A percentile compares a stretch with the other conserved stretches of the same genome.
Evolutionary conservation across 1,284 basidiomycete genomes (phyloP).

Genomic region (Tranzscheliella williamsii): DNA sequence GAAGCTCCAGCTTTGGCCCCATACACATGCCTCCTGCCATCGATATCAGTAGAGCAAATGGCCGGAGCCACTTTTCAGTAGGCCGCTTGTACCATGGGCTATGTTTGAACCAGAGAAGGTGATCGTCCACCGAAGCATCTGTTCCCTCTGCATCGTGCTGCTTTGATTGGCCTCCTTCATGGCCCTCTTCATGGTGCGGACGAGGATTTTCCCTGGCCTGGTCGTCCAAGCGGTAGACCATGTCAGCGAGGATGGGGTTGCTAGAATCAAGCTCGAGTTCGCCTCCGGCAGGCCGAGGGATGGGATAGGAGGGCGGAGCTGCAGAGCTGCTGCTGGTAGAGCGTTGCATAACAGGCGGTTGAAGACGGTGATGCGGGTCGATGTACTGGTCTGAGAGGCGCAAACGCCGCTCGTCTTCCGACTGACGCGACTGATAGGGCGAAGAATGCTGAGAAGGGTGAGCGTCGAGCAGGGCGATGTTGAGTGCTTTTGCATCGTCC

Average conservation of each 20-base stretch:
- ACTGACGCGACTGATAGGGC: slow-evolving; percentile 13
- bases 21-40: slow-evolving; percentile 50
- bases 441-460: slow-evolving; percentile 9
- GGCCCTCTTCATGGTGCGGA: slow-evolving; percentile 1
- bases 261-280: slow-evolving; percentile 41
- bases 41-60: slow-evolving; percentile 46
- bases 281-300: slow-evolving; percentile 16
- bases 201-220: slow-evolving; percentile 14
- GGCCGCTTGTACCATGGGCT: slow-evolving; percentile 51
- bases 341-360: slow-evolving; percentile 18
- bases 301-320: slow-evolving; percentile 13
- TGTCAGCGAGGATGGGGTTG: slow-evolving; percentile 36
- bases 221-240: slow-evolving; percentile 43
- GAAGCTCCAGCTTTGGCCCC: slow-evolving; percentile 52
- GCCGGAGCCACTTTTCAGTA: slow-evolving; percentile 47
- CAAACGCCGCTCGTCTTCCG: slow-evolving; percentile 12
- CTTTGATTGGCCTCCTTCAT: neutral
- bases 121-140: slow-evolving; percentile 19
- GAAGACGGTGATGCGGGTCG: slow-evolving; percentile 1
- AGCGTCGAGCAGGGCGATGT: slow-evolving; percentile 6
- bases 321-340: slow-evolving; percentile 12
- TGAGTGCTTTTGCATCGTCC: slow-evolving; percentile 9
- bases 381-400: slow-evolving; percentile 2
- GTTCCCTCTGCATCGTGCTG: neutral
- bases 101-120: slow-evolving; percentile 41